A percentile compares a stretch with the other conserved stretches of the same genome.
These are phyloP conservation scores for Cryptococcus hybrid DNA, from an alignment of 1,284 basidiomycete species.

Conservation along the genomic window DNA sequence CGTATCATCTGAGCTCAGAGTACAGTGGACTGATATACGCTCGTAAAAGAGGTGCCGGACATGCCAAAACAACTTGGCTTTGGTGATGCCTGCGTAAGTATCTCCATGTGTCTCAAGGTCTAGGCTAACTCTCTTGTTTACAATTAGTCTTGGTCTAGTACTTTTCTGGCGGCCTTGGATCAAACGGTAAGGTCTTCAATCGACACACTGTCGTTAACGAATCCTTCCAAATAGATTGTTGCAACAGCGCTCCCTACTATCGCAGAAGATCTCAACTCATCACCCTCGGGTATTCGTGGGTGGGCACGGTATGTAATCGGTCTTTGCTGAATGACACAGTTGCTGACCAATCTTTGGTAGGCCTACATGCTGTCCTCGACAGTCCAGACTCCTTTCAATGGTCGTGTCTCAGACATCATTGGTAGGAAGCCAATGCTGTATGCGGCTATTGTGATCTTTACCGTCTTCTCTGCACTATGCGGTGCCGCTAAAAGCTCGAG, in stretches of 20 bases:
- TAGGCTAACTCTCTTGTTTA: background rate
- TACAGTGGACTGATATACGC: background rate
- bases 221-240: conserved; percentile 20
- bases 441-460: conserved; percentile 38
- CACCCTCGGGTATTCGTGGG: conserved; percentile 34
- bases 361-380: conserved; percentile 38
- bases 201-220: background rate
- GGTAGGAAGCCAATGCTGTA: conserved; percentile 46
- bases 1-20: background rate
- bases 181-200: conserved; percentile 21
- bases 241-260: conserved; percentile 35
- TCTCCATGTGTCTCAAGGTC: background rate
- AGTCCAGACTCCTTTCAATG: conserved; percentile 38
- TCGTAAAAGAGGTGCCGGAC: conserved; percentile 30
- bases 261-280: conserved; percentile 28
- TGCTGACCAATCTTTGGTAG: conserved; percentile 6
- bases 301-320: conserved; percentile 12
- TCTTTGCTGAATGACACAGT: background rate
- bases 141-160: too few species aligned
- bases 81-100: conserved; percentile 32
- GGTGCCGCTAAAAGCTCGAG: conserved; percentile 41
- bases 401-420: conserved; percentile 42
- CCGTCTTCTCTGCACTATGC: conserved; percentile 38
- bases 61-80: conserved; percentile 30
- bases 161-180: conserved; percentile 40